Percentiles rank a stretch among this genome's conserved stretches.
phyloP scores from a whole-genome alignment of 768 basidiomycete genomes.

The Tulasnella sp. region DNA sequence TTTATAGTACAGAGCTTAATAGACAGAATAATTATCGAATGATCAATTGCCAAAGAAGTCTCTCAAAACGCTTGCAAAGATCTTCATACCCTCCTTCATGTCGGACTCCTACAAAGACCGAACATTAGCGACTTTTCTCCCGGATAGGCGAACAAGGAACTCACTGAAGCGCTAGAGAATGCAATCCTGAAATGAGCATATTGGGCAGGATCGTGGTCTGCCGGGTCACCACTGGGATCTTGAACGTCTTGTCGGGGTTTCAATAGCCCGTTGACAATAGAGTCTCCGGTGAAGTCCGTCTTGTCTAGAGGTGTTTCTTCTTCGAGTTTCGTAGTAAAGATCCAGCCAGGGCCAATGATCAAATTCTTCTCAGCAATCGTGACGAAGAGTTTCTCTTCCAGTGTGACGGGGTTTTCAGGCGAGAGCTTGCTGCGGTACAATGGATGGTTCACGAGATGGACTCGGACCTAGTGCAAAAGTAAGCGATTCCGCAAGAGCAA shows the following conservation, averaged over 20 bases:
- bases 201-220: slow-evolving; percentile 3
- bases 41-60: slow-evolving; percentile 13
- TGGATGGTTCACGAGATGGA: slow-evolving; percentile 51
- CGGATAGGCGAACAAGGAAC: not conserved
- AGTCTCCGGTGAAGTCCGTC: not conserved
- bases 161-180: slow-evolving; percentile 25
- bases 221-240: not conserved
- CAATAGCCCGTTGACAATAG: not conserved
- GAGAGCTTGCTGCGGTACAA: slow-evolving; percentile 24
- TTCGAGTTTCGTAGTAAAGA: slow-evolving; percentile 26
- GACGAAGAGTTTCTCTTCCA: slow-evolving; percentile 52
- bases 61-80: slow-evolving; percentile 14
- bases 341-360: slow-evolving; percentile 49
- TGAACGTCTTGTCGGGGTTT: not conserved
- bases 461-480: slow-evolving; percentile 37
- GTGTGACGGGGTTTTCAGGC: slow-evolving; percentile 28
- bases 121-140: not conserved
- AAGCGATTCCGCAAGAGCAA: too few species aligned
- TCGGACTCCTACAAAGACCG: slow-evolving; percentile 4
- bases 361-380: slow-evolving; percentile 50
- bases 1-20: not conserved
- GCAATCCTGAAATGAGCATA: slow-evolving; percentile 27
- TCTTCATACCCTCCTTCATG: slow-evolving; percentile 14
- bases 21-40: not conserved
- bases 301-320: slow-evolving; percentile 12